Base-by-base conservation (phyloP, 2,329 filamentous ascomycete genomes). In the Trichoderma atroviride region DNA sequence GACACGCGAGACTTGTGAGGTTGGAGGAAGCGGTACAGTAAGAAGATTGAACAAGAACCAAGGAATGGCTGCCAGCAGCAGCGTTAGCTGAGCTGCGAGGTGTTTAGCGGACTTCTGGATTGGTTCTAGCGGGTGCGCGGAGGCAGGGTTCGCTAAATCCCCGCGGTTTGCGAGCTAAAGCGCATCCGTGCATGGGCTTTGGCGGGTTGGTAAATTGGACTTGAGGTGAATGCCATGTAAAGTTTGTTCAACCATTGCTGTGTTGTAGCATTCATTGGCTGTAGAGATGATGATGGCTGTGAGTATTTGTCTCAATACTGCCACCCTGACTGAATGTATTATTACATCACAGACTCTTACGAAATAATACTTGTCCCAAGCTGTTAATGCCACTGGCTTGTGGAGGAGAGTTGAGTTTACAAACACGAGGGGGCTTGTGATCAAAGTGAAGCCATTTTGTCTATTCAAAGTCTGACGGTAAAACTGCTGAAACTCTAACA, bases 121-220 rank as follows among this genome's bases (percentile, higher is more conserved):
- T 67, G n/a, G 64, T 59, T 67, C 55, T 67, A 67, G 64, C 64
- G 64, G 29, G n/a, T 29, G 55, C 64, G 64, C 29, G 64, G 64
- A 67, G 63, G 47, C 29, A 47, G 2, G 47, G 47, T 19, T 47
- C 4, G 35, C 50, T 37, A 59, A 52, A 43, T 67, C 55, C 40
- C 53, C 64, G 62, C 53, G 57, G 53, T 53, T 55, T 31, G 35
- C 31, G 47, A n/a, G 47, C 47, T 63, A 66, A 2, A n/a, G 40
- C 40, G 40, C 16, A n/a, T 43, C 5, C 16, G 40, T 56, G 50
- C 16, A 35, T 57, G 22, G 62, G 27, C 43, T 16, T 33, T 40
- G n/a, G n/a, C n/a, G n/a, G n/a, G n/a, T n/a, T 13, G 22, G 22
- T 59, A 19, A 24, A 40, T 58, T 50, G 37, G 37, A 50, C n/a